Base-by-base conservation (phyloP, 768 basidiomycete species). In the Lactifluus subvellereus region DNA sequence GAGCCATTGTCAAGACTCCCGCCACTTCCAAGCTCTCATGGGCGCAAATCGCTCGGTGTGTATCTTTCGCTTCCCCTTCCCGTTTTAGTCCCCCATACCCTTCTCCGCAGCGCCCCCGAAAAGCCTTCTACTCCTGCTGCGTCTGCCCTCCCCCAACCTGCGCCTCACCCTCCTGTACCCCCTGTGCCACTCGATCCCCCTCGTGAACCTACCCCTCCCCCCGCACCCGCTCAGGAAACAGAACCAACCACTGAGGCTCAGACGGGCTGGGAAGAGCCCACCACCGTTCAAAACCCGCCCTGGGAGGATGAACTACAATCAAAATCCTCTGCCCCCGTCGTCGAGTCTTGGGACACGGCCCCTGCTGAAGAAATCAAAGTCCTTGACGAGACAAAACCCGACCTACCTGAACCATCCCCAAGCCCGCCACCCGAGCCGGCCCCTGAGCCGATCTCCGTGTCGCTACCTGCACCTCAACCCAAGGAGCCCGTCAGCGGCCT, bases 41-140 rank as follows among this genome's bases (percentile, higher is more conserved):
- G 90, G 91, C 91, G 8, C 88, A 93, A 69, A 79, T 93, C 71
- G 90, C 91, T 66, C 79, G 86, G 89, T 88, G 70, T 7, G 80
- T 75, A 38, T 32, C 59, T 42, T 33, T 55, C 37, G 45, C 45
- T 62, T 56, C 47, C 30, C 42, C 22, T 20, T n/a, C 32, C 7
- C 48, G 18, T 50, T 55, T 20, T 52, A 43, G 14, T 38, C 35
- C 50, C 60, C 50, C 60, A 68, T 27, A 57, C 54, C 32, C 52
- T 61, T 67, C 47, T 61, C 35, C 1, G 30, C 65, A 89, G 87
- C 58, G 80, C 82, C 27, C 84, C 87, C 67, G 87, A 89, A 71
- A 90, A 88, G 72, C 80, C 81, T 14, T 68, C 77, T 14, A 78
- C 80, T 49, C 71, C 79, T 20, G 77, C 79, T 8, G 72, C 74